phyloP scores from a whole-genome alignment of 306 rosid species.

The Dryas alaskensis region DNA sequence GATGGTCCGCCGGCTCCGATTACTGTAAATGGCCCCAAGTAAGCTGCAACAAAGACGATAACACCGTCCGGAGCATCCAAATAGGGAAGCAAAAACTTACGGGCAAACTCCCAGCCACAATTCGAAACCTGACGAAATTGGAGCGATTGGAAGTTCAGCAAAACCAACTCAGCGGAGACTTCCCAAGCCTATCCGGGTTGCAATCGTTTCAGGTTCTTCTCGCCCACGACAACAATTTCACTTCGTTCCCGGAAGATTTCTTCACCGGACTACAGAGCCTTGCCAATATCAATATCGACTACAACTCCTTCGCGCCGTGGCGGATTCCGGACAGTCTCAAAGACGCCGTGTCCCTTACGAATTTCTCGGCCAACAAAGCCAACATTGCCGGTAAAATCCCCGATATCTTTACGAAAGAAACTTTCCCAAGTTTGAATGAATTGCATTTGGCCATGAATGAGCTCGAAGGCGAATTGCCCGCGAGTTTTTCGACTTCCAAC shows the following conservation, averaged over 20 bases:
- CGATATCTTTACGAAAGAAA: slow-evolving; percentile 38
- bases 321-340: slow-evolving; percentile 41
- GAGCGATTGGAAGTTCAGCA: slow-evolving; percentile 47
- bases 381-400: slow-evolving; percentile 56
- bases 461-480: slow-evolving; percentile 62
- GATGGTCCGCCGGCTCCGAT: slow-evolving; percentile 47
- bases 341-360: slow-evolving; percentile 32
- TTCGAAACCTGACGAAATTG: slow-evolving; percentile 34
- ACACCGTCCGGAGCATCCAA: slow-evolving; percentile 41
- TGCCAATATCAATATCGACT: slow-evolving; percentile 35
- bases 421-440: slow-evolving; percentile 40
- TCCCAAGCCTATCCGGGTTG: slow-evolving; percentile 52
- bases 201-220: slow-evolving; percentile 30
- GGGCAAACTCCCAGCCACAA: slow-evolving; percentile 59
- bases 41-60: slow-evolving; percentile 30
- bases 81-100: slow-evolving; percentile 49
- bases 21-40: slow-evolving; percentile 51
- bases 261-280: slow-evolving; percentile 43
- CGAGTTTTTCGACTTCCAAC: slow-evolving; percentile 36
- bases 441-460: slow-evolving; percentile 49
- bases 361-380: slow-evolving; percentile 40
- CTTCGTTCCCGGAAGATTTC: slow-evolving; percentile 48
- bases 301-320: slow-evolving; percentile 57
- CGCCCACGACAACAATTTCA: slow-evolving; percentile 54
- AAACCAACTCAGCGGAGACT: slow-evolving; percentile 51